Evolutionary conservation across 805 yeast genomes (phyloP), one percentile per base, ranked within the genome.

Genomic region (Metahyphopichia silvanorum): DNA sequence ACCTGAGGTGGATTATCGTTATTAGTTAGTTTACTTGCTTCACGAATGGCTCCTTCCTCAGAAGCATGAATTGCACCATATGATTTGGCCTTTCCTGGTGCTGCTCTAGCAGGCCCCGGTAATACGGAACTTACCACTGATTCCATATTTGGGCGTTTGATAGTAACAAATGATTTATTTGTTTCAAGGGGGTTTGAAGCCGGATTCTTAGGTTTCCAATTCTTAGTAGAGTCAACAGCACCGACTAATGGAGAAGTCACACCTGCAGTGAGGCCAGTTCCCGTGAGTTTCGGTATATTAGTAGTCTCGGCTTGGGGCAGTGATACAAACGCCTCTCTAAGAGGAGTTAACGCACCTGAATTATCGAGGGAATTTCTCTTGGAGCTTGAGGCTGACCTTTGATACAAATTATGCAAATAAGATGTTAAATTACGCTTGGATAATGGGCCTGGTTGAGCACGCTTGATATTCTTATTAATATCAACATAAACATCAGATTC

Each of bases 401-500:
- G 66, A 45, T 81, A 82, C 29, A 82, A 55, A 24, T 74, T 69
- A 55, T 82, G 88, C 49, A 82, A 65, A 49, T 81, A 82, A 8
- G 80, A 71, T 2, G 86, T 76, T 45, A 82, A 71, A 48, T 81
- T 82, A 47, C 85, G 63, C 51, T 79, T 82, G 10, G 83, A 69
- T 37, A 82, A 64, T 1, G 91, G 91, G 8, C 89, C 89, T 1
- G 91, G 91, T 38, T 74, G 76, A 24, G 70, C 69, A 52, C 91
- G 68, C 60, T 86, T 85, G 51, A 89, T 87, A 38, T 86, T 86
- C 42, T 85, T 84, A 57, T 86, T 86, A 42, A 89, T 84, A 60
- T 91, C 97, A 37, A 89, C 76, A 51, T 84, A 88, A 13, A 93
- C 97, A 55, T 91, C 98, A 16, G 88, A 79, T 62, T 91, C 98